Conservation (phyloP, 495 filamentous ascomycete genomes). For the Hyphodiscus hymeniophilus region DNA sequence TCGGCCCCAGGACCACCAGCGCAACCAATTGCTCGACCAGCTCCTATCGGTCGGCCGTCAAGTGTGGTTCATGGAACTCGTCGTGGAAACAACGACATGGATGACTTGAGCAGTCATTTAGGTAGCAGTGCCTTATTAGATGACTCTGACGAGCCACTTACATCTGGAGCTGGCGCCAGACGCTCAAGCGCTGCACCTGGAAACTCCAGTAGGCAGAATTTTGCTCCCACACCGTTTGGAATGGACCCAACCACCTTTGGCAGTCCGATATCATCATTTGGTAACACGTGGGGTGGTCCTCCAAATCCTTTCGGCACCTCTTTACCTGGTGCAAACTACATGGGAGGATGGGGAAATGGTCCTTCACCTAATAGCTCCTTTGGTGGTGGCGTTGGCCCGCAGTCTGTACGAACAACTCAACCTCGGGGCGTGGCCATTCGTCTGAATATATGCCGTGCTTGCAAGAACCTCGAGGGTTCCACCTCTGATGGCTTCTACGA, state of each 20-base stretch:
- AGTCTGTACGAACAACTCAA: constrained; percentile 26
- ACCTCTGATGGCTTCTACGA: constrained; percentile 53
- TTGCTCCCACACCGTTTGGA: constrained; percentile 18
- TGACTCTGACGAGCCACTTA: constrained; percentile 52
- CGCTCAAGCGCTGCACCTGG: constrained; percentile 24
- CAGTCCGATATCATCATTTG: constrained; percentile 9
- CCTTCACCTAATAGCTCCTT: constrained; percentile 6
- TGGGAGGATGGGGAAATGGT: constrained; percentile 22
- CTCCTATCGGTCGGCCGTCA: constrained; percentile 80
- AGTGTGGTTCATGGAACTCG: constrained; percentile 54
- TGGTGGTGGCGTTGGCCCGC: constrained; percentile 15
- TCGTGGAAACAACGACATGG: constrained; percentile 44
- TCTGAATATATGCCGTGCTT: constrained; percentile 40
- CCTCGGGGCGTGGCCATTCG: constrained; percentile 36
- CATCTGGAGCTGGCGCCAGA: constrained; percentile 19
- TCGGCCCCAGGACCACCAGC: constrained; percentile 25
- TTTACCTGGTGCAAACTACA: constrained; percentile 20
- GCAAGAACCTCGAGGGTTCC: constrained; percentile 34
- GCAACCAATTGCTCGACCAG: constrained; percentile 69
- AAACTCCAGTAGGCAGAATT: constrained; percentile 8
- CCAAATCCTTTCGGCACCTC: constrained; percentile 22
- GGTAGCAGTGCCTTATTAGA: constrained; percentile 91
- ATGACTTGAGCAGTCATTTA: constrained; percentile 74
- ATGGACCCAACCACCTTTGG: constrained; percentile 19
- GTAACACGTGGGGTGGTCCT: constrained; percentile 18